phyloP scores from a whole-genome alignment of 371 early-diverging fungal species.

The Funneliformis caledonium region DNA sequence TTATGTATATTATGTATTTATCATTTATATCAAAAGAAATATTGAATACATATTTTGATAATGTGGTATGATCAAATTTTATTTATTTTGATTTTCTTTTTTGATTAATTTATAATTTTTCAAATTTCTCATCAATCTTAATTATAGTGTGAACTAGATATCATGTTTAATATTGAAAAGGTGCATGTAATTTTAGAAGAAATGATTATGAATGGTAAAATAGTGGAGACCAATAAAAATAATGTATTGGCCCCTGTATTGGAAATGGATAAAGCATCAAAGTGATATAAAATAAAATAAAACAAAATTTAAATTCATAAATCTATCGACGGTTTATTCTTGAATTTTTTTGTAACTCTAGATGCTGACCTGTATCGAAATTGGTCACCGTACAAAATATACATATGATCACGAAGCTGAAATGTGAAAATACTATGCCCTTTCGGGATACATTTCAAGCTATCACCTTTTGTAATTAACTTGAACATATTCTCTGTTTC shows the following conservation, averaged over 20 bases:
- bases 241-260: conserved; percentile 42
- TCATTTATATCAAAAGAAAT: conserved; percentile 43
- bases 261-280: conserved; percentile 30
- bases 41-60: conserved; percentile 54
- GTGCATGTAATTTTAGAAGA: conserved; percentile 59
- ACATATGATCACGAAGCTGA: conserved; percentile 50
- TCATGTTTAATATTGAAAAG: conserved; percentile 56
- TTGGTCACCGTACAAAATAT: conserved; percentile 84
- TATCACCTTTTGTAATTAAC: conserved; percentile 73
- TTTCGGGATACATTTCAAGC: conserved; percentile 83
- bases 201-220: conserved; percentile 51
- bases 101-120: neutral
- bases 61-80: conserved; percentile 46
- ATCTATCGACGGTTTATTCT: conserved; percentile 79
- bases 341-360: conserved; percentile 87
- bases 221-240: conserved; percentile 51
- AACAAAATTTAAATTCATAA: conserved; percentile 47
- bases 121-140: neutral
- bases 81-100: neutral
- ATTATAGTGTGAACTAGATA: conserved; percentile 50
- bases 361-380: conserved; percentile 76
- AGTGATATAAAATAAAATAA: neutral
- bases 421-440: conserved; percentile 73
- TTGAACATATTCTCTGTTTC: conserved; percentile 88
- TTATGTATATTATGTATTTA: neutral